Base-by-base conservation (phyloP, 2,329 filamentous ascomycete genomes). In the Aspergillus versicolor region DNA sequence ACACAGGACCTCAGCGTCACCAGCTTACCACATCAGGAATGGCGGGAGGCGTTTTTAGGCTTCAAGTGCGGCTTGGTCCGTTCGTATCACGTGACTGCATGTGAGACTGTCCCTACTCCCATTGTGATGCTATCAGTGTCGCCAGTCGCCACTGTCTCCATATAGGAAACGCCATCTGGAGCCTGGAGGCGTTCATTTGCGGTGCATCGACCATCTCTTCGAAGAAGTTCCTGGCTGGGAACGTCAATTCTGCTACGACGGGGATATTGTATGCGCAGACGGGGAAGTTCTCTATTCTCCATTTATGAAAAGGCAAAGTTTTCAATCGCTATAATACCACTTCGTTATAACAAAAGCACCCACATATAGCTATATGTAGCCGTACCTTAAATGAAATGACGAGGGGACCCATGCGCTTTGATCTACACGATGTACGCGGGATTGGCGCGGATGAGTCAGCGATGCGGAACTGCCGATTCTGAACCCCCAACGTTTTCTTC, bases 401-500 rank as follows among this genome's bases (percentile, higher is more conserved):
- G 8, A 11, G 9, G 27, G 5, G 7, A 24, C 24, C 24, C 27
- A 30, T 30, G 27, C 27, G 27, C 27, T 11, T 30, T 30, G 27
- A 30, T 30, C 21, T 11, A 30, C 17, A 19, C 17, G 17, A 2
- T 19, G 17, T 19, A 19, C 2, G 8, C 27, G 9, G 34, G 34
- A n/a, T 37, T 37, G 19, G 13, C 8, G 4, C 38, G 2, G 37
- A 43, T 57, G 44, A 57, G 34, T 57, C 55, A 57, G 38, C 54
- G 12, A n/a, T 21, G 17, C 22, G 37, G 13, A 68, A 65, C 55
- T 52, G 65, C 68, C 69, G 69, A 70, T 24, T 43, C 42, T 27
- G 47, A 47, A 57, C 53, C 61, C 60, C 48, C 52, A 44, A 52
- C 54, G 34, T 62, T 68, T 72, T 71, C 68, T 72, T 61, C 73